Evolutionary conservation across 2,329 filamentous ascomycete species (phyloP), one percentile per base, ranked within the genome.

Genomic region (Aspergillus thermomutatus): DNA sequence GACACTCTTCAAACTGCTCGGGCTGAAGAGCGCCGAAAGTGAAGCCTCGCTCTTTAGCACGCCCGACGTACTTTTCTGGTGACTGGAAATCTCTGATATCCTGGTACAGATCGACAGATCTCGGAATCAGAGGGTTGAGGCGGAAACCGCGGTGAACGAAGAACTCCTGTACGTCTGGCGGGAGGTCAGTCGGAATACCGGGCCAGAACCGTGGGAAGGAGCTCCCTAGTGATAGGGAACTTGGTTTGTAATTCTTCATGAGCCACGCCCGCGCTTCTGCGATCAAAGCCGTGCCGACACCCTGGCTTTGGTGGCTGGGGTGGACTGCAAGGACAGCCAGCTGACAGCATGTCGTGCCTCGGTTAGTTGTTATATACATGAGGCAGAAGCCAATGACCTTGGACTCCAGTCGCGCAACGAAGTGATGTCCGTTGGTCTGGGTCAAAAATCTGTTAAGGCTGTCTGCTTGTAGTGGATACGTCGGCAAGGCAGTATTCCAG

Each of bases 181-280:
- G 62, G 31, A 80, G 64, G 50, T 77, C 73, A 1, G 66, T 63
- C 2, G 77, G 77, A 3, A 80, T 69, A 2, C 74, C 75, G 4
- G 77, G 77, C 75, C 77, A 80, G 57, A 80, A 75, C n/a, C 78
- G 68, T 31, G 78, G 78, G 45, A 77, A 77, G 2, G 64, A 60
- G 50, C 66, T 69, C 27, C 66, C 67, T 26, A 72, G 58, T 5
- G 68, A 62, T n/a, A 69, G 50, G 2, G 53, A 60, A 45, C 61
- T 61, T 7, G 72, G 52, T 6, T 64, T 63, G 48, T 66, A 64
- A 3, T 68, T 59, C 11, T 60, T 64, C 17, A 62, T 57, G 49
- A 72, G 64, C 52, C 63, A 69, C 14, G 68, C 60, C 2, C 67
- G 64, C 0, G 64, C 64, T 53, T 69, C 69, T 25, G 56, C 62